phyloP scores from a whole-genome alignment of 2,329 filamentous ascomycete species.

The Ophiostoma angusticollis region DNA sequence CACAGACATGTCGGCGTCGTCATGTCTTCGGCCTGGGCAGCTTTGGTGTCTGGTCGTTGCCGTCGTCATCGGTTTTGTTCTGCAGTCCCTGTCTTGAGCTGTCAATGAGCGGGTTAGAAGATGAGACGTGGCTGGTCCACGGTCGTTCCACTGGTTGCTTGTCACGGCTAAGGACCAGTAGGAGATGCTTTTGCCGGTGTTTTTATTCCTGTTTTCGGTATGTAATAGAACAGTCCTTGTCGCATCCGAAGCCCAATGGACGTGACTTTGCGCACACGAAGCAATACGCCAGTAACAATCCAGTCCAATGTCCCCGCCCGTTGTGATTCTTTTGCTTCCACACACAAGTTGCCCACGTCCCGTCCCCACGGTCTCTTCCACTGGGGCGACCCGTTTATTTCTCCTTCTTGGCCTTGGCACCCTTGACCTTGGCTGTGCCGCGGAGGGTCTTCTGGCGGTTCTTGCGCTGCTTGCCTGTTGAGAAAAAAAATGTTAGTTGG shows the following conservation, averaged over 20 bases:
- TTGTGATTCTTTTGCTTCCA: no score
- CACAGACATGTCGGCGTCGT: neutral
- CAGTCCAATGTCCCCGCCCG: conserved; percentile 1
- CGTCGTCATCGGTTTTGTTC: neutral
- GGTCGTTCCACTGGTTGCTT: no score
- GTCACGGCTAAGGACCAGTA: no score
- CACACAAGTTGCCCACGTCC: no score
- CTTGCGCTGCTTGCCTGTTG: conserved; percentile 98
- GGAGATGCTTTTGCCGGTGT: conserved; percentile 1
- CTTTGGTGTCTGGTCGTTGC: neutral
- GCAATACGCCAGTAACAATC: conserved; percentile 4
- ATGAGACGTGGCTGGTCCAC: neutral
- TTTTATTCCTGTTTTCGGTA: conserved; percentile 7
- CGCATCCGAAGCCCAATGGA: neutral
- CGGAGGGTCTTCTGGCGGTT: conserved; percentile 98
- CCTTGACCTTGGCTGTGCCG: conserved; percentile 97
- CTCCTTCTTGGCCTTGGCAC: conserved; percentile 88
- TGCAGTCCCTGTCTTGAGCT: neutral
- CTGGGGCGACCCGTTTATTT: conserved; percentile 47
- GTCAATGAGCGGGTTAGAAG: neutral
- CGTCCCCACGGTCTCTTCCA: no score
- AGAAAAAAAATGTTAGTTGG: neutral
- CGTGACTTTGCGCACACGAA: conserved; percentile 1
- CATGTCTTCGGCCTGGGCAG: neutral
- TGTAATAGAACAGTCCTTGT: conserved; percentile 1